Base-by-base conservation (phyloP, 768 basidiomycete genomes). In the Cubamyces lactineus region DNA sequence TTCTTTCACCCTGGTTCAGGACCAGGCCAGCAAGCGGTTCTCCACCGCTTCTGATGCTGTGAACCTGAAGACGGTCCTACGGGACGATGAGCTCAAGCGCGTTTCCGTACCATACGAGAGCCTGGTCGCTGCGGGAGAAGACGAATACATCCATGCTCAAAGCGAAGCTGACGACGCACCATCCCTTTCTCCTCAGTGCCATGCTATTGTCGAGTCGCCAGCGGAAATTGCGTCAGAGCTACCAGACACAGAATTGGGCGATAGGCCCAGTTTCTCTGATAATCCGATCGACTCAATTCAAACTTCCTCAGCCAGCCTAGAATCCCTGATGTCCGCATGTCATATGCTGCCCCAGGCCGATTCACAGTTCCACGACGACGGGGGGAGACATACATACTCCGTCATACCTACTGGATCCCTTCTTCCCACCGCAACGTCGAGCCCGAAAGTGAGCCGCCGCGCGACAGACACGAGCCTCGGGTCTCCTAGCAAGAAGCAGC, bases 1-100 rank as follows among this genome's bases (percentile, higher is more conserved):
- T 13, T 62, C 61, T 7, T 52, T 52, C 42, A 62, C 61, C 5
- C 54, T 62, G 38, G 61, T 62, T 21, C 54, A 62, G 9, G 61
- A 62, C 30, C 61, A 56, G 30, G 23, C 42, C 16, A 62, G 49
- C 42, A 57, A 53, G 28, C 54, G 50, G 0, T 34, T 40, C 19
- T 62, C 61, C 6, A 52, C 54, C 9, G 43, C 42, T 13, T 62
- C 28, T 6, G 39, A 19, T 3, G 19, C 46, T 2, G 34, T 19
- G 38, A 15, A 28, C n/a, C 11, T 34, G 34, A 34, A 34, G 34
- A 11, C 9, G 9, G 34, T 34, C 34, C 34, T 34, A 11, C 34
- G 41, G 23, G 46, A 26, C 47, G 48, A 57, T 24, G 38, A 53
- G 6, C 15, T 23, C 47, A 17, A 13, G 11, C 47, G 2, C 13